phyloP scores from a whole-genome alignment of 192 early-diverging fungal genomes.

The Entomortierella beljakovae region DNA sequence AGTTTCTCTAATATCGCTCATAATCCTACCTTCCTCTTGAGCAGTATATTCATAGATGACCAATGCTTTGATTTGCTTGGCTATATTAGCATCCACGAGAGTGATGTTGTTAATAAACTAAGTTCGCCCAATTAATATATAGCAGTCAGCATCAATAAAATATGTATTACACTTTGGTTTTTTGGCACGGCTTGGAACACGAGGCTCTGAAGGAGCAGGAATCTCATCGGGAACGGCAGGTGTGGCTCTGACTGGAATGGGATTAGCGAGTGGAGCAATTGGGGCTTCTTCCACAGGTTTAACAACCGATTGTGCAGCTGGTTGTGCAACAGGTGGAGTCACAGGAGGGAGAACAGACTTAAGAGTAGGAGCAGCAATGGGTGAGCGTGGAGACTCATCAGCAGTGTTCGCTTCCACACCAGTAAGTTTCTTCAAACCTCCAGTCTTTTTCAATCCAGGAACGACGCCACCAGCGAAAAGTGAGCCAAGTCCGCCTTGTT shows the following conservation, averaged over 20 bases:
- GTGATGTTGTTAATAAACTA: background rate
- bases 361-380: conserved; percentile 1
- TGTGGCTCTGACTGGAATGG: conserved; percentile 15
- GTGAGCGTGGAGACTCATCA: background rate
- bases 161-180: conserved; percentile 39
- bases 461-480: conserved; percentile 78
- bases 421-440: conserved; percentile 35
- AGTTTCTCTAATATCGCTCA: background rate
- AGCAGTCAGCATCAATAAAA: background rate
- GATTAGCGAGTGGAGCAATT: conserved; percentile 20
- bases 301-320: no score
- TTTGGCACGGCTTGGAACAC: conserved; percentile 44
- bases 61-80: conserved; percentile 55
- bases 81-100: background rate
- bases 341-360: background rate
- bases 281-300: no score
- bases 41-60: conserved; percentile 63
- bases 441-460: conserved; percentile 73
- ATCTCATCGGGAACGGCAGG: conserved; percentile 13
- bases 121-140: background rate
- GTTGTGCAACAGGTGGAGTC: conserved; percentile 25
- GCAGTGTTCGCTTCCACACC: conserved; percentile 2
- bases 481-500: conserved; percentile 82
- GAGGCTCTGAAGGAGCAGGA: conserved; percentile 22
- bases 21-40: conserved; percentile 54